These are phyloP conservation scores for Serpula lacrymans DNA, from an alignment of 768 basidiomycete genomes.

Conservation along the genomic window DNA sequence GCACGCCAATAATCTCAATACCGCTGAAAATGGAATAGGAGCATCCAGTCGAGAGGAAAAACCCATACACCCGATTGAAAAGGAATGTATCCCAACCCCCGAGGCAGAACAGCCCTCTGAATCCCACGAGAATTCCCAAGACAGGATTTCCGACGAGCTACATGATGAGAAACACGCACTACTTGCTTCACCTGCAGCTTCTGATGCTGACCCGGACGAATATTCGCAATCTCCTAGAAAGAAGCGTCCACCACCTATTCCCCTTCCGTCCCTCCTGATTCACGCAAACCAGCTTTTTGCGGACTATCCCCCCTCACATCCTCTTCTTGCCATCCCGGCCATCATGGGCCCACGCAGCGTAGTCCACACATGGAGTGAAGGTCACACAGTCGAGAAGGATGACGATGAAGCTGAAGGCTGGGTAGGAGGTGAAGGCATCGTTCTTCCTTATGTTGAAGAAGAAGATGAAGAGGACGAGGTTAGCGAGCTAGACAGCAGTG, in stretches of 20 bases:
- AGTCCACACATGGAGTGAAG: constrained; percentile 75
- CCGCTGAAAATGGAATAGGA: no score
- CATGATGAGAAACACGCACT: not conserved
- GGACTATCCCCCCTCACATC: constrained; percentile 59
- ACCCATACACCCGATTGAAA: no score
- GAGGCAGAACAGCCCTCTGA: not conserved
- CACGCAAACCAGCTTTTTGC: constrained; percentile 57
- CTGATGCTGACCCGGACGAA: no score
- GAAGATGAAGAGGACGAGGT: constrained; percentile 19
- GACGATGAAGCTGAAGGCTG: constrained; percentile 61
- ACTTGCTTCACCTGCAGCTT: not conserved
- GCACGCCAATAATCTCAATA: no score
- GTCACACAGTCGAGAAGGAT: constrained; percentile 29
- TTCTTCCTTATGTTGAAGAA: constrained; percentile 28
- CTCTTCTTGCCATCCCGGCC: constrained; percentile 45
- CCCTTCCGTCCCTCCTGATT: constrained; percentile 49
- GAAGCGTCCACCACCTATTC: constrained; percentile 26
- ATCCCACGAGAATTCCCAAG: not conserved
- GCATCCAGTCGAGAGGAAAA: no score
- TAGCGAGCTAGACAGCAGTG: constrained; percentile 5
- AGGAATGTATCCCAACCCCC: no score
- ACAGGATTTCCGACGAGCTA: no score
- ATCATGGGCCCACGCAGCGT: constrained; percentile 81
- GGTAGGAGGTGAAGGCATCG: constrained; percentile 51
- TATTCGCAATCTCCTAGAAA: constrained; percentile 8